A percentile compares a stretch with the other conserved stretches of the same genome.
Conservation (phyloP, 345 rosid species). For the Salix arbutifolia region DNA sequence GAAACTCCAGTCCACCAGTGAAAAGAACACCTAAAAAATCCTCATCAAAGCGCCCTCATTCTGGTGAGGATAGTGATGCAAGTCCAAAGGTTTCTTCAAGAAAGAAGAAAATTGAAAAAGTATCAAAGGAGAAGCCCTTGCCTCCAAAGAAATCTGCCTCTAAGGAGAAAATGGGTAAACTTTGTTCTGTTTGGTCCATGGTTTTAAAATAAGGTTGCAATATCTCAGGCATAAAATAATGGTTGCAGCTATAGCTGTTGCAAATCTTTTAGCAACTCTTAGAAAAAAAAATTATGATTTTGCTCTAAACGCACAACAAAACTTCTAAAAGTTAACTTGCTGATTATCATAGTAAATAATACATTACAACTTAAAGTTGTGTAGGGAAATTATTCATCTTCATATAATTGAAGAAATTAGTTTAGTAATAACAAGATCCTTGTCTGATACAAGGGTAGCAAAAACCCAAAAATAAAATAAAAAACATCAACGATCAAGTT, state of each 20-base stretch:
- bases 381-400: not conserved
- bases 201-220: not conserved
- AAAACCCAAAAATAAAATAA: too few relatives aligned
- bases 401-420: not conserved
- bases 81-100: slow-evolving; percentile 59
- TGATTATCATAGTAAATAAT: too few relatives aligned
- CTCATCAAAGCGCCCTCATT: slow-evolving; percentile 40
- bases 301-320: not conserved
- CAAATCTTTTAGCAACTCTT: not conserved
- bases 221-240: not conserved
- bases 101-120: slow-evolving; percentile 45
- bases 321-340: not conserved
- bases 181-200: not conserved
- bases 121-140: slow-evolving; percentile 37
- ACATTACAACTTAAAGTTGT: not conserved
- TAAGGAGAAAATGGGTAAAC: slow-evolving; percentile 65
- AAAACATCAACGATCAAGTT: too few relatives aligned
- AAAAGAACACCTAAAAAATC: slow-evolving; percentile 50
- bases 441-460: not conserved
- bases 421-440: not conserved
- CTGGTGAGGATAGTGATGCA: slow-evolving; percentile 52
- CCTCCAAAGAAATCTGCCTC: slow-evolving; percentile 47
- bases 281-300: too few relatives aligned
- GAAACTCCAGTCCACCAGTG: slow-evolving; percentile 41
- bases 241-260: not conserved